Percentiles rank a stretch among this genome's conserved stretches.
Conservation (phyloP, 371 early-diverging fungal genomes). For the Syncephalastrum sp. region DNA sequence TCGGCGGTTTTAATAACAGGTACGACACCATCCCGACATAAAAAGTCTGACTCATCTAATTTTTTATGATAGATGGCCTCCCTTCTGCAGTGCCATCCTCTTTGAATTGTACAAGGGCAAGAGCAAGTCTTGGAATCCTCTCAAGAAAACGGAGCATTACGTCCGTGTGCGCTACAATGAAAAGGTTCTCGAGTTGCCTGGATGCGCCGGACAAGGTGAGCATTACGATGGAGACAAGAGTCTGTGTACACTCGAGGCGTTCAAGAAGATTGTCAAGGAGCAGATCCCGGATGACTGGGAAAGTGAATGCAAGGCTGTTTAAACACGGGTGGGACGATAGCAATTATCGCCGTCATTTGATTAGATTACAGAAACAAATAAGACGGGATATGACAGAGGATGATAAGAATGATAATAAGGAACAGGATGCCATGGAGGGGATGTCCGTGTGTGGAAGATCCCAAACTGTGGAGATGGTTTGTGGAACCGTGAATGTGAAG, state of each 20-base stretch:
- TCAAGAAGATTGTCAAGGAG: conserved; percentile 58
- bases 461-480: too few relatives aligned
- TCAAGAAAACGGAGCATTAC: conserved; percentile 42
- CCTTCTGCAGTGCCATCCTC: conserved; percentile 54
- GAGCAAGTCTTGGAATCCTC: conserved; percentile 2
- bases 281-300: conserved; percentile 58
- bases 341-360: not conserved
- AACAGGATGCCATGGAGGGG: not conserved
- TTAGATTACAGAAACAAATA: conserved; percentile 4
- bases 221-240: conserved; percentile 62
- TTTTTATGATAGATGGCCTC: conserved; percentile 41
- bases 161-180: conserved; percentile 76
- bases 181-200: conserved; percentile 55
- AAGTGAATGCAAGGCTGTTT: conserved; percentile 32
- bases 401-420: not conserved
- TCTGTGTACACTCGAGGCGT: conserved; percentile 74
- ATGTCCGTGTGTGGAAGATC: too few relatives aligned
- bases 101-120: conserved; percentile 66
- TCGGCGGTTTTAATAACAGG: conserved; percentile 52
- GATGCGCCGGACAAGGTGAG: conserved; percentile 54
- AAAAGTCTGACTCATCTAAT: not conserved
- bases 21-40: conserved; percentile 26
- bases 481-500: not conserved
- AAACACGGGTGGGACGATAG: not conserved
- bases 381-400: not conserved